These are phyloP conservation scores for Pichia deserticola DNA, from an alignment of 805 yeast species.

Conservation along the genomic window DNA sequence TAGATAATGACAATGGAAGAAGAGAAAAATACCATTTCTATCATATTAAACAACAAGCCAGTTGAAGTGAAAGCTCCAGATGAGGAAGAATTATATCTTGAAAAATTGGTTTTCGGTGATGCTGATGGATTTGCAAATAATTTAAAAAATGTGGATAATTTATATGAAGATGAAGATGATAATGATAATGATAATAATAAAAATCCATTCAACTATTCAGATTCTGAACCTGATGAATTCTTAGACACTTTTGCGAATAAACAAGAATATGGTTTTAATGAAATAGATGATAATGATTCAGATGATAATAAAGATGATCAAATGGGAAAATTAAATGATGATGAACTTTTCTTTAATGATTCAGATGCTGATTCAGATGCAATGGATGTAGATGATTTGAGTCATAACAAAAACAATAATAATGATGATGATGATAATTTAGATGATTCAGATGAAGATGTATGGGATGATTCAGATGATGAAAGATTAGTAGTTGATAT, in stretches of 20 bases:
- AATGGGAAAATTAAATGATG: conserved; percentile 34
- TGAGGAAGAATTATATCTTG: conserved; percentile 72
- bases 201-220: conserved; percentile 19
- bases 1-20: conserved; percentile 10
- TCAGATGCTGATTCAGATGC: conserved; percentile 29
- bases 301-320: conserved; percentile 29
- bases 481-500: conserved; percentile 62
- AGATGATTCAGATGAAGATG: conserved; percentile 27
- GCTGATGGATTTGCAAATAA: conserved; percentile 61
- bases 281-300: conserved; percentile 27
- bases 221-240: conserved; percentile 28
- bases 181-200: conserved; percentile 24
- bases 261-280: conserved; percentile 34
- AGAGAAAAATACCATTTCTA: conserved; percentile 4
- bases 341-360: conserved; percentile 49
- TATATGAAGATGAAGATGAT: conserved; percentile 40
- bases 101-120: conserved; percentile 88
- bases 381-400: conserved; percentile 29
- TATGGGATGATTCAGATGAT: conserved; percentile 92
- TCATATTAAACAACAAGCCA: conserved; percentile 7
- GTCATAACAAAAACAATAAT: conserved; percentile 17
- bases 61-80: conserved; percentile 59
- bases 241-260: conserved; percentile 36
- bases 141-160: conserved; percentile 52
- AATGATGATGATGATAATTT: conserved; percentile 27